Conservation (phyloP, 768 basidiomycete genomes). For the Rhodotorula paludigena region DNA sequence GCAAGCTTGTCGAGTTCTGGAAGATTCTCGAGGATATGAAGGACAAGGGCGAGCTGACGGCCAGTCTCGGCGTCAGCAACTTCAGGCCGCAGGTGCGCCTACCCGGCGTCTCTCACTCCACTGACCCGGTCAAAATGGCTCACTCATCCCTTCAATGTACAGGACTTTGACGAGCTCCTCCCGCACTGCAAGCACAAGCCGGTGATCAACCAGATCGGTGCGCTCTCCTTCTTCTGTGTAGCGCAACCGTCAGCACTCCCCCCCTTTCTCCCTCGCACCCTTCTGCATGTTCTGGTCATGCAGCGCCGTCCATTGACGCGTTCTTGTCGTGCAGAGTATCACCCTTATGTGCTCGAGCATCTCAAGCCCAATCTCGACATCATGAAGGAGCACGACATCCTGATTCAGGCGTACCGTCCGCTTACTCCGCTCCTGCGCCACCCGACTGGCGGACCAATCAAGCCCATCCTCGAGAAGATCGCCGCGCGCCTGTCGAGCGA, state of each 20-base stretch:
- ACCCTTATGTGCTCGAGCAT: constrained; percentile 45
- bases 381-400: constrained; percentile 44
- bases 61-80: constrained; percentile 44
- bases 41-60: constrained; percentile 44
- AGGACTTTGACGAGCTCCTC: constrained; percentile 44
- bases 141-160: constrained; percentile 27
- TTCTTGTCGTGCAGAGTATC: constrained; percentile 43
- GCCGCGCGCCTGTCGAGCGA: constrained; percentile 41
- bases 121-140: too few species aligned
- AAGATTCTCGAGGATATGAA: constrained; percentile 39
- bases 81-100: constrained; percentile 36
- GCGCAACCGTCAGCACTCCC: neutral
- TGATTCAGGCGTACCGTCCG: constrained; percentile 44
- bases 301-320: too few species aligned
- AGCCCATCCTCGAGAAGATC: constrained; percentile 42
- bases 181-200: constrained; percentile 44
- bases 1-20: constrained; percentile 39
- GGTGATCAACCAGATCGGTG: constrained; percentile 44
- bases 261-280: too few species aligned
- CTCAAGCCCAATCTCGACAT: constrained; percentile 43
- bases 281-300: too few species aligned
- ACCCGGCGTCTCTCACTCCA: neutral
- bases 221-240: neutral
- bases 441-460: constrained; percentile 41
- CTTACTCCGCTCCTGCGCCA: constrained; percentile 44